A percentile compares a stretch with the other conserved stretches of the same genome.
These are phyloP conservation scores for Calvatia gigantea DNA, from an alignment of 768 basidiomycete species.

Conservation along the genomic window DNA sequence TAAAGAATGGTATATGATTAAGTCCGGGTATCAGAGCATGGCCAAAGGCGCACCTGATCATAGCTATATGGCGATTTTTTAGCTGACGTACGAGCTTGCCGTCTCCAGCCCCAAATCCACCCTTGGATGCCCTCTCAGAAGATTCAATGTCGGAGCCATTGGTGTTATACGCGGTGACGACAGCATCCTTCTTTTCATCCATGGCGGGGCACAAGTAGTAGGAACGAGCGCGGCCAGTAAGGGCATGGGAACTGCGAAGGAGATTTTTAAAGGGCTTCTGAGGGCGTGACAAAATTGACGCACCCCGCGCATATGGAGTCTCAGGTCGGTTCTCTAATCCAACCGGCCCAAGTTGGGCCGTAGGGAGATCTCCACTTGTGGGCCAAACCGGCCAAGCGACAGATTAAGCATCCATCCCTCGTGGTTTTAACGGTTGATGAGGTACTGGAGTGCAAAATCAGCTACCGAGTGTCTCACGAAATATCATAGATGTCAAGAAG, in stretches of 20 bases:
- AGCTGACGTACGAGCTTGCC: constrained; percentile 52
- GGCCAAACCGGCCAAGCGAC: background rate
- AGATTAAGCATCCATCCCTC: no score
- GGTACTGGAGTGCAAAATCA: no score
- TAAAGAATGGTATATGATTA: constrained; percentile 18
- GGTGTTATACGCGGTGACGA: background rate
- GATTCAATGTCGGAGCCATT: constrained; percentile 9
- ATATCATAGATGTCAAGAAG: no score
- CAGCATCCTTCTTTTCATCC: constrained; percentile 7
- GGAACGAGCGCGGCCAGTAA: background rate
- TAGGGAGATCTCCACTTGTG: background rate
- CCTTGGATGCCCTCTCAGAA: background rate
- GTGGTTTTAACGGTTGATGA: no score
- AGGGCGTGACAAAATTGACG: background rate
- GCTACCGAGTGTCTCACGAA: no score
- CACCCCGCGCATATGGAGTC: background rate
- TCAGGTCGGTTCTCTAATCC: background rate
- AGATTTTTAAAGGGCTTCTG: background rate
- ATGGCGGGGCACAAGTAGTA: background rate
- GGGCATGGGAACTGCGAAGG: background rate
- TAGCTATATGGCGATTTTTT: constrained; percentile 77
- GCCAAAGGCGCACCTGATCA: constrained; percentile 56
- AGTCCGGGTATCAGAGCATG: background rate
- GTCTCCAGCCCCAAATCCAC: background rate
- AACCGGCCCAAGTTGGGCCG: background rate